A percentile compares a stretch with the other conserved stretches of the same genome.
These are phyloP conservation scores for Pigoraptor vietnamica DNA, from an alignment of 78 protist species.

Conservation along the genomic window DNA sequence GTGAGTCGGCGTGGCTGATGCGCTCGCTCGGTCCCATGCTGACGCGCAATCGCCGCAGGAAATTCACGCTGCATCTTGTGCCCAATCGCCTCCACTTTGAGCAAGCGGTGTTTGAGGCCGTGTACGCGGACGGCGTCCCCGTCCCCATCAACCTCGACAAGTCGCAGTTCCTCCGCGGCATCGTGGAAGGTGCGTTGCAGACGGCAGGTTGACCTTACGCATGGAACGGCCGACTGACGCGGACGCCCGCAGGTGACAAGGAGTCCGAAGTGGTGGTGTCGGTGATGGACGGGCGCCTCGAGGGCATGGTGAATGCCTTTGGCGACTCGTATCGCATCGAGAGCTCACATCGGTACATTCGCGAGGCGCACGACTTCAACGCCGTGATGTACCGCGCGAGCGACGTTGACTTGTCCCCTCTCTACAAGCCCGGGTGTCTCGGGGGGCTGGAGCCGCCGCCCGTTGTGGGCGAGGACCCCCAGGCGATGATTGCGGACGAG, in stretches of 20 bases:
- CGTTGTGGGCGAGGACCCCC: background rate
- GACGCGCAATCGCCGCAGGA: no score
- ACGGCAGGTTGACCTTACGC: no score
- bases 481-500: background rate
- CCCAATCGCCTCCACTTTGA: background rate
- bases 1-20: no score
- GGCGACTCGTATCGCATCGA: background rate
- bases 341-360: background rate
- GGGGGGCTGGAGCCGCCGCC: background rate
- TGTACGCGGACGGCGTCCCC: background rate
- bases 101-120: background rate
- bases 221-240: no score
- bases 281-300: background rate
- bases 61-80: background rate
- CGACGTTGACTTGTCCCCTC: background rate
- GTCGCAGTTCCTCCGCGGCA: background rate
- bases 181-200: background rate
- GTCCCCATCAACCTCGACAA: background rate
- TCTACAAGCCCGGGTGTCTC: background rate
- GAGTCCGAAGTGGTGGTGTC: background rate
- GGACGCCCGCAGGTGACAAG: background rate
- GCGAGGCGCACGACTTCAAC: constrained; percentile 3
- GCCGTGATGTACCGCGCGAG: background rate
- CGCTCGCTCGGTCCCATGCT: no score
- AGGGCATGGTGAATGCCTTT: background rate